Base-by-base conservation (phyloP, 2,329 filamentous ascomycete species). In the Trichophyton verrucosum region DNA sequence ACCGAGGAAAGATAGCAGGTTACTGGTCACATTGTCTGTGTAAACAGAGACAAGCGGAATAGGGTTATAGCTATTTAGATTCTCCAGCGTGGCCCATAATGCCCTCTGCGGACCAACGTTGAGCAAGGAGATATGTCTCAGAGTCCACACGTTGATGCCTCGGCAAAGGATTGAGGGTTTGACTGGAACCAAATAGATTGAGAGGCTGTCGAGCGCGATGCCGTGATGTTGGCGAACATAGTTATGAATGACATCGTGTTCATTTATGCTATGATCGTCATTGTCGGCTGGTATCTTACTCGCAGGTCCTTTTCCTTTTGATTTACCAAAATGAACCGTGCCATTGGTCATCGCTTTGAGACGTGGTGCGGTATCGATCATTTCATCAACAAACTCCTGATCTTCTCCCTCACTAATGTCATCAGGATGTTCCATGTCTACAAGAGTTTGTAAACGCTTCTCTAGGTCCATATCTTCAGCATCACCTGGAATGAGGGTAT, bases 91-190 rank as follows among this genome's bases (percentile, higher is more conserved):
- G 1, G 75, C 73, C 85, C 85, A 87, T 63, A 87, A 80, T 0
- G 79, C 74, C 30, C 76, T 76, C 68, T 87, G 85, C 3, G 80
- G 75, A 1, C 85, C 85, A 17, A 86, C 83, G 63, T 84, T 85
- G 53, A 87, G 77, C 24, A 87, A 74, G 1, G 82, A 84, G 17
- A 87, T 73, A 55, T 76, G 77, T 64, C 74, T 79, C n/a, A 87
- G 73, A 3, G 75, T 74, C n/a, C 74, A 74, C 2, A 87, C 66
- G 65, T 87, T 82, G 40, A 87, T 72, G 0, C 81, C 81, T 30
- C 77, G 75, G 17, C 76, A 78, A 7, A 87, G 67, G 0, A 85
- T 77, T 0, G 80, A 81, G 1, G 83, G 76, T 68, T 81, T 84
- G 65, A 84, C 76, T 0, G 84, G 84, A 38, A 87, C 78, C 36